phyloP scores from a whole-genome alignment of 352 stramenopile species.

The Pythium folliculosum region DNA sequence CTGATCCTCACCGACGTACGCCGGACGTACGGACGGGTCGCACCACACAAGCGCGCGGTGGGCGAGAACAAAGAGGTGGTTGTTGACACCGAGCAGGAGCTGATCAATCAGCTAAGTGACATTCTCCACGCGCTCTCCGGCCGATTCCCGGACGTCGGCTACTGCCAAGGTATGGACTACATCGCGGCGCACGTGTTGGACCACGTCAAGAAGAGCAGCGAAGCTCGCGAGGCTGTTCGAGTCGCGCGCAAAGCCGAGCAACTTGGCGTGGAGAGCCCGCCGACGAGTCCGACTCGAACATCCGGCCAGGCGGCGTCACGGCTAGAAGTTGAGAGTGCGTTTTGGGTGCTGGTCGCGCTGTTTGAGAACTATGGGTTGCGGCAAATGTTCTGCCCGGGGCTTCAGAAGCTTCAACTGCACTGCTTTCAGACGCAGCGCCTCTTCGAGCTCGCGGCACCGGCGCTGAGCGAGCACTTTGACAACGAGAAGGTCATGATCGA shows the following conservation, averaged over 20 bases:
- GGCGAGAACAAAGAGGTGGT: slow-evolving; percentile 58
- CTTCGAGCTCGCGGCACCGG: slow-evolving; percentile 59
- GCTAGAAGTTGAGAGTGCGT: slow-evolving; percentile 69
- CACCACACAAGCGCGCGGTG: slow-evolving; percentile 66
- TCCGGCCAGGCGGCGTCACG: slow-evolving; percentile 37
- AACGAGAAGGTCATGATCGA: slow-evolving; percentile 77
- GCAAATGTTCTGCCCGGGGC: slow-evolving; percentile 77
- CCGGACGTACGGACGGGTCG: slow-evolving; percentile 80
- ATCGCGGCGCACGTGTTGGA: slow-evolving; percentile 81
- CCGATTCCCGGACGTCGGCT: slow-evolving; percentile 81
- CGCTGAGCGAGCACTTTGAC: slow-evolving; percentile 72
- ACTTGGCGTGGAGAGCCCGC: slow-evolving; percentile 22
- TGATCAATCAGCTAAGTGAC: slow-evolving; percentile 75
- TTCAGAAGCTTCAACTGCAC: slow-evolving; percentile 70
- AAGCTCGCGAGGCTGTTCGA: slow-evolving; percentile 34
- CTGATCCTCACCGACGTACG: slow-evolving; percentile 84
- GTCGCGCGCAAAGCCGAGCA: slow-evolving; percentile 16
- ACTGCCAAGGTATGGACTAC: slow-evolving; percentile 90
- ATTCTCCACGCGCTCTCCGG: slow-evolving; percentile 80
- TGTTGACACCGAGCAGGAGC: slow-evolving; percentile 58
- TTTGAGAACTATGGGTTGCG: slow-evolving; percentile 83
- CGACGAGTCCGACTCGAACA: slow-evolving; percentile 32
- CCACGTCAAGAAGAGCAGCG: slow-evolving; percentile 74
- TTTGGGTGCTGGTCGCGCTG: slow-evolving; percentile 79
- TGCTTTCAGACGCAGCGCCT: slow-evolving; percentile 82